Conservation (phyloP, 202 grass and related monocot species). For the Panicum virgatum region DNA sequence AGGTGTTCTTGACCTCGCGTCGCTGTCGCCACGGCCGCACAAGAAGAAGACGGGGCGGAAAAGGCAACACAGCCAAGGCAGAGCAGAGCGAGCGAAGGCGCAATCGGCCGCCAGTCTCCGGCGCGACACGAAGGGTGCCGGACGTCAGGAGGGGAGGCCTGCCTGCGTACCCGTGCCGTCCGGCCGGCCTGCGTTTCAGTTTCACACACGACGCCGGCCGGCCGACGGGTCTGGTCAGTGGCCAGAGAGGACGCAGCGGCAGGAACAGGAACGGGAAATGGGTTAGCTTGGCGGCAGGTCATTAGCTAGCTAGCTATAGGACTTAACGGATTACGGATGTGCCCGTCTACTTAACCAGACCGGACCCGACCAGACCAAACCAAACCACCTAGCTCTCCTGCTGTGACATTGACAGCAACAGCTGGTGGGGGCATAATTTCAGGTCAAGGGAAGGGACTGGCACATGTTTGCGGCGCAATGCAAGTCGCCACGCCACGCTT, state of each 20-base stretch:
- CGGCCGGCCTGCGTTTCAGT: no score
- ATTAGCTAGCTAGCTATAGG: no score
- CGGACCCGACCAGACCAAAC: no score
- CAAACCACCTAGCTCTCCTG: neutral
- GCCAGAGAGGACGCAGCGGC: neutral
- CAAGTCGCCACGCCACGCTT: slow-evolving; percentile 37
- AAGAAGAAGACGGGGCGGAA: neutral
- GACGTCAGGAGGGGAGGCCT: no score
- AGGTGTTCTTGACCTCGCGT: slow-evolving; percentile 43
- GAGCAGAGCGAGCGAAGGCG: no score
- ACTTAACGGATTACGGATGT: neutral
- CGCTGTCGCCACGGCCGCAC: slow-evolving; percentile 27
- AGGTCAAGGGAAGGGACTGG: slow-evolving; percentile 19
- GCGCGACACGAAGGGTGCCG: no score
- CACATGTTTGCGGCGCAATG: slow-evolving; percentile 2
- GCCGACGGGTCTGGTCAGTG: slow-evolving; percentile 6
- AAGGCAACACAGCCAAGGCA: no score
- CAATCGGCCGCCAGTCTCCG: neutral
- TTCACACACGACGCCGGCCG: slow-evolving; percentile 28
- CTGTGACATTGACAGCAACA: neutral
- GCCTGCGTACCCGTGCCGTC: no score
- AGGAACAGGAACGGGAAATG: neutral
- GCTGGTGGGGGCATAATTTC: neutral
- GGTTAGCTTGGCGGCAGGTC: neutral
- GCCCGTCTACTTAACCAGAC: slow-evolving; percentile 10